Conservation (phyloP, 805 yeast species). For the Zygosaccharomyces gambellarensis region DNA sequence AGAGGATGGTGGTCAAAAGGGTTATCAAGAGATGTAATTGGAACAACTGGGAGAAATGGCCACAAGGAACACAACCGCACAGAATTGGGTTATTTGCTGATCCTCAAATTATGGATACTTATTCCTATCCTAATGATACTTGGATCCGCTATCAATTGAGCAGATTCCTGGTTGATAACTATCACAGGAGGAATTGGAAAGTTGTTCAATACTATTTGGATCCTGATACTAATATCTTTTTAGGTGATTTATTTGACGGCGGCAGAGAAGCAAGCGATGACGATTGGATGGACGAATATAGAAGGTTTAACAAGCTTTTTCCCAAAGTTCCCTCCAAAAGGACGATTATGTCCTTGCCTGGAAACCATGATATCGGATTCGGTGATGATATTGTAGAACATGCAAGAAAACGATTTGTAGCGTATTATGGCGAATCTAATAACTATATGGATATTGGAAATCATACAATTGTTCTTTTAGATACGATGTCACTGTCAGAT, state of each 20-base stretch:
- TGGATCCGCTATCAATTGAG: constrained; percentile 49
- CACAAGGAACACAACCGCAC: constrained; percentile 37
- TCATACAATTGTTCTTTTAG: constrained; percentile 72
- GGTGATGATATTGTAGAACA: constrained; percentile 62
- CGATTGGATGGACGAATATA: constrained; percentile 66
- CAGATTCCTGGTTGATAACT: constrained; percentile 63
- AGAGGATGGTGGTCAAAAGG: constrained; percentile 45
- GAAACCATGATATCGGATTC: constrained; percentile 96
- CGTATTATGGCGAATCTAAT: constrained; percentile 68
- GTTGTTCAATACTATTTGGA: constrained; percentile 51
- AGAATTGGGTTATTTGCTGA: constrained; percentile 73
- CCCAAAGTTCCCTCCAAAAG: constrained; percentile 46
- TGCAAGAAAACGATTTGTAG: constrained; percentile 57
- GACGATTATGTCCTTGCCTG: constrained; percentile 57
- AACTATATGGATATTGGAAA: constrained; percentile 51
- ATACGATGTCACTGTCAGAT: constrained; percentile 77
- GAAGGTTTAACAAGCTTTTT: constrained; percentile 64
- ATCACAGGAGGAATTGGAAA: constrained; percentile 70
- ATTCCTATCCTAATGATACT: constrained; percentile 77
- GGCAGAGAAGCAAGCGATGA: constrained; percentile 81
- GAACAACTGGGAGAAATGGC: constrained; percentile 65
- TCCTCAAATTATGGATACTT: constrained; percentile 87
- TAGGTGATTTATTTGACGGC: constrained; percentile 94
- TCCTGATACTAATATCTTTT: constrained; percentile 72
- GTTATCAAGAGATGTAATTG: constrained; percentile 52